Base-by-base conservation (phyloP, 2,329 filamentous ascomycete species). In the Thielaviopsis euricoi region DNA sequence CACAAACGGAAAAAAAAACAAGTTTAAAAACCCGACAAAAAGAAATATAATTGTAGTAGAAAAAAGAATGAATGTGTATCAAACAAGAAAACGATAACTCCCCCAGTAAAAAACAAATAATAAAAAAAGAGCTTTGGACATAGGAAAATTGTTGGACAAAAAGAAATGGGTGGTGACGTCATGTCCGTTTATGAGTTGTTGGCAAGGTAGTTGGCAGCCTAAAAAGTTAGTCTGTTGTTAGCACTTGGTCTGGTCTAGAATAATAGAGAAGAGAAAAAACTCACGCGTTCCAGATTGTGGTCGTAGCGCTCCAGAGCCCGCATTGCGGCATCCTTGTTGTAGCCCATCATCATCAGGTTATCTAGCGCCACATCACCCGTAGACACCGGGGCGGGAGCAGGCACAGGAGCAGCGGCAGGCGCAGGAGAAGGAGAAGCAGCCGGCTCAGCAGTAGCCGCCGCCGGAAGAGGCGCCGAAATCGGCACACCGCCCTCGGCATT, bases 231-330 rank as follows among this genome's bases (percentile, higher is more conserved):
- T 53, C 26, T 37, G 17, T 12, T 19, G 19, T 21, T 48, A 51
- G 4, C 48, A n/a, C n/a, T n/a, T n/a, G n/a, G n/a, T n/a, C n/a
- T n/a, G n/a, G n/a, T n/a, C n/a, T n/a, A 40, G 15, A 40, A 40
- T 6, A 12, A 40, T 6, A 40, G 15, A 40, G 13, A 40, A 12
- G 15, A 40, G 15, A 40, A 40, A 43, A 43, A 10, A 74, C 82
- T 73, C 73, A 95, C 91, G 81, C 87, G 89, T 71, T 95, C 89
- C 68, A 96, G 78, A 69, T 96, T 93, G 71, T 97, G 96, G 72
- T 97, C 89, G 68, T 87, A 95, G 70, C 91, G 90, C 75, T 97
- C 91, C 67, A 97, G 73, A 23, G 93, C 91, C 54, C 76, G 76
- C 40, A 96, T 73, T 17, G 89, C 86, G 55, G 87, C 82, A 7